phyloP scores from a whole-genome alignment of 345 rosid species.

The Laguncularia racemosa region DNA sequence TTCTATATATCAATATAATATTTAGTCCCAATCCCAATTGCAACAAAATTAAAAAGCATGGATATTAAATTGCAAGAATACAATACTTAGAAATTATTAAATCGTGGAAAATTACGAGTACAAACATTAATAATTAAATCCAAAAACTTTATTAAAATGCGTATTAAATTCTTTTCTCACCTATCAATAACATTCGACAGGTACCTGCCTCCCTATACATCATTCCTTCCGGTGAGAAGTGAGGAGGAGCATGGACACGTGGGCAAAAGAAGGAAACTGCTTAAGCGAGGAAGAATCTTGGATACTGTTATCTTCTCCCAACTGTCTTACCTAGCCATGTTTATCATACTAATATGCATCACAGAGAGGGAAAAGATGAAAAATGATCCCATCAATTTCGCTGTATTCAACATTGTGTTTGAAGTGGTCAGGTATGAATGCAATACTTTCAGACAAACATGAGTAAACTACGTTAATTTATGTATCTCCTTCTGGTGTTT shows the following conservation, averaged over 20 bases:
- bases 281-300: slow-evolving; percentile 3
- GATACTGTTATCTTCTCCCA: slow-evolving; percentile 22
- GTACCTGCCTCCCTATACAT: slow-evolving; percentile 35
- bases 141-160: too few species aligned
- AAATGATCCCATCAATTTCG: slow-evolving; percentile 35
- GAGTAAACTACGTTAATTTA: too few species aligned
- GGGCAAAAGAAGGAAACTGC: not conserved
- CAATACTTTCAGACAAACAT: too few species aligned
- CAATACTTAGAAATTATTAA: too few species aligned
- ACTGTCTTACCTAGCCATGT: slow-evolving; percentile 24
- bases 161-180: too few species aligned
- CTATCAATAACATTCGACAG: slow-evolving; percentile 5
- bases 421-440: slow-evolving; percentile 29
- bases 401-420: slow-evolving; percentile 14
- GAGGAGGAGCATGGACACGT: not conserved
- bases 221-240: slow-evolving; percentile 10
- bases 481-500: too few species aligned
- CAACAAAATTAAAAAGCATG: too few species aligned
- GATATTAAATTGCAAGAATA: too few species aligned
- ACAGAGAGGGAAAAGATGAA: slow-evolving; percentile 24
- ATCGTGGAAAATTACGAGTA: too few species aligned
- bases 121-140: too few species aligned
- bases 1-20: too few species aligned
- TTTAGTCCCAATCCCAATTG: too few species aligned
- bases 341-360: slow-evolving; percentile 24